Evolutionary conservation across 192 early-diverging fungal species (phyloP).

Genomic region (Chytriomyces sp.): DNA sequence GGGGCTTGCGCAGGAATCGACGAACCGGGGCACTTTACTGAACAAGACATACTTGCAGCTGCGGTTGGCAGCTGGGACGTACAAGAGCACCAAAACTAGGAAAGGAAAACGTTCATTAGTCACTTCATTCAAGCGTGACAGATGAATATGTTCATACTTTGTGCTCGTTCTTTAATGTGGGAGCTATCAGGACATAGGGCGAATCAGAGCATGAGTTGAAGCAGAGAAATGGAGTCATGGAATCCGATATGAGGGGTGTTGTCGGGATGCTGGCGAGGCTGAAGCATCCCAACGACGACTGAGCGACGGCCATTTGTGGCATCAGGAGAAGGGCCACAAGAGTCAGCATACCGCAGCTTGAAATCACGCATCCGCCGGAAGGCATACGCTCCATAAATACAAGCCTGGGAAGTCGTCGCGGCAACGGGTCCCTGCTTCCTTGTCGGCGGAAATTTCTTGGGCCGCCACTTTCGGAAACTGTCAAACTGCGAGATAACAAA

Average conservation of each 20-base stretch:
- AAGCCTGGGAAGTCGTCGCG: no score
- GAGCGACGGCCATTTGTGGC: no score
- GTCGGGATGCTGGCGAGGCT: neutral
- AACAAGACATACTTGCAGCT: neutral
- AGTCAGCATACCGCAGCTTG: no score
- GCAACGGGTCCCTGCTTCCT: no score
- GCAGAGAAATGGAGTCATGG: neutral
- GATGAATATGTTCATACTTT: neutral
- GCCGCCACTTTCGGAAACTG: no score
- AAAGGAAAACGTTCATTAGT: neutral
- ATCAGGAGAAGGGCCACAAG: no score
- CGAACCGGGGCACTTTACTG: neutral
- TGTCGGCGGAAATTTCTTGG: no score
- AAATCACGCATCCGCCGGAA: no score
- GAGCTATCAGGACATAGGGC: neutral
- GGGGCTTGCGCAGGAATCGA: neutral
- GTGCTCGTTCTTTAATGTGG: neutral
- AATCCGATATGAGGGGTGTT: neutral
- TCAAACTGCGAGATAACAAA: no score
- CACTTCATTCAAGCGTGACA: neutral
- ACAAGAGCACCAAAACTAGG: neutral
- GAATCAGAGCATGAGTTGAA: neutral
- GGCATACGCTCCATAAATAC: no score
- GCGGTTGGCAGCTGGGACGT: neutral
- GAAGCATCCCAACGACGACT: neutral